Conservation (phyloP, 805 yeast species). For the Candida ficus region DNA sequence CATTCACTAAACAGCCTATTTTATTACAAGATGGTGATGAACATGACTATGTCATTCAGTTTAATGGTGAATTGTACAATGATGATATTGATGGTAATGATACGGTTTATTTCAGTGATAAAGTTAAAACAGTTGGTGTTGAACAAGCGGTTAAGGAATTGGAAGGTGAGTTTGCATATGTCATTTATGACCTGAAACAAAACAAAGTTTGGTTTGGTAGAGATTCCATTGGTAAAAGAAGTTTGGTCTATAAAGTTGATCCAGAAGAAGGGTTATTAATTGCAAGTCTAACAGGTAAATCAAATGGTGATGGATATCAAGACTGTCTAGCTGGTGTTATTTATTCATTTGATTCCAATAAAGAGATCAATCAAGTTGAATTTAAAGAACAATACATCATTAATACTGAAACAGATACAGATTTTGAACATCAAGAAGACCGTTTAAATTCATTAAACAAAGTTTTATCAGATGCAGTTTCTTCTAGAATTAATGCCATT, state of each 20-base stretch:
- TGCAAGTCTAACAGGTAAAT: slow-evolving; percentile 38
- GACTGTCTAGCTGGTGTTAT: slow-evolving; percentile 57
- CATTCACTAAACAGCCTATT: slow-evolving; percentile 74
- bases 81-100: slow-evolving; percentile 56
- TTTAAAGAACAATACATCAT: slow-evolving; percentile 17
- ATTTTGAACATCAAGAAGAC: slow-evolving; percentile 5
- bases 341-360: slow-evolving; percentile 35
- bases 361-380: slow-evolving; percentile 15
- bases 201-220: slow-evolving; percentile 67
- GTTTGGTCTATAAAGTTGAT: slow-evolving; percentile 46
- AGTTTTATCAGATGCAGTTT: slow-evolving; percentile 35
- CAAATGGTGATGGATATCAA: slow-evolving; percentile 27
- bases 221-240: slow-evolving; percentile 77
- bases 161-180: slow-evolving; percentile 82
- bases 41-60: slow-evolving; percentile 51
- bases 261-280: slow-evolving; percentile 35
- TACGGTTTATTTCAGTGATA: slow-evolving; percentile 37
- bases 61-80: slow-evolving; percentile 88
- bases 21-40: slow-evolving; percentile 7
- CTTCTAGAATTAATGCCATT: slow-evolving; percentile 52
- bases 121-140: slow-evolving; percentile 22
- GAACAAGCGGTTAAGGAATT: slow-evolving; percentile 37
- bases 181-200: slow-evolving; percentile 37
- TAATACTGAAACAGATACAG: slow-evolving; percentile 18
- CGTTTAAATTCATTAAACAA: slow-evolving; percentile 22